Base-by-base conservation (phyloP, 345 rosid genomes). In the Schrenkiella parvula region DNA sequence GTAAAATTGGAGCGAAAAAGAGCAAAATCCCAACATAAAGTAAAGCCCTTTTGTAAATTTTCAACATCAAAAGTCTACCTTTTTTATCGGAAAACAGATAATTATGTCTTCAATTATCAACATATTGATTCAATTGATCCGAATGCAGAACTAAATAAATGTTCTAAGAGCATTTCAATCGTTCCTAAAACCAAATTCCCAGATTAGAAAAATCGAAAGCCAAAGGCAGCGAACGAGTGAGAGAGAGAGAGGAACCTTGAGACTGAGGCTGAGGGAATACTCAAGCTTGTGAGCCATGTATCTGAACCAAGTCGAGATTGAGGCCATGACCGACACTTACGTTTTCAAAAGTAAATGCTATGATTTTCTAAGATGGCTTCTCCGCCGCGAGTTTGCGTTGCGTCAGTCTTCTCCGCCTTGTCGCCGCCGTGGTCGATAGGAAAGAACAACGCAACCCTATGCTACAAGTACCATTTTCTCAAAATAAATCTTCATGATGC, bases 261-360 rank as follows among this genome's bases (percentile, higher is more conserved):
- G 78, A 74, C 83, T 75, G 56, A 85, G 71, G 53, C 84, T 52
- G 68, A 82, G 65, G 52, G 98, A 87, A 79, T 90, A 90, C 41
- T 89, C 88, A 54, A 87, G 74, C 77, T 90, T 93, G 82, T 80
- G 79, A 50, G 66, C 83, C 59, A 87, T 7, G 86, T 93, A 90
- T 51, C 97, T 86, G 58, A 74, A 69, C 96, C 93, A 90, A 37
- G 96, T 90, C 73, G 91, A 71, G 43, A 83, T 71, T 63, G 93
- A 85, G 77, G 82, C 87, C 98, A 93, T 93, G 75, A 63, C 66
- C 65, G 17, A 54, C 75, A 35, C 26, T 25, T n/a, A 2, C 0
- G 34, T 23, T 23, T 68, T n/a, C 9, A 18, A 52, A 13, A 26
- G 1, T 2, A 11, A 37, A 38, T 23, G 42, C 23, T 22, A 19